phyloP scores from a whole-genome alignment of 345 rosid genomes.

The Eucalyptus regnans region DNA sequence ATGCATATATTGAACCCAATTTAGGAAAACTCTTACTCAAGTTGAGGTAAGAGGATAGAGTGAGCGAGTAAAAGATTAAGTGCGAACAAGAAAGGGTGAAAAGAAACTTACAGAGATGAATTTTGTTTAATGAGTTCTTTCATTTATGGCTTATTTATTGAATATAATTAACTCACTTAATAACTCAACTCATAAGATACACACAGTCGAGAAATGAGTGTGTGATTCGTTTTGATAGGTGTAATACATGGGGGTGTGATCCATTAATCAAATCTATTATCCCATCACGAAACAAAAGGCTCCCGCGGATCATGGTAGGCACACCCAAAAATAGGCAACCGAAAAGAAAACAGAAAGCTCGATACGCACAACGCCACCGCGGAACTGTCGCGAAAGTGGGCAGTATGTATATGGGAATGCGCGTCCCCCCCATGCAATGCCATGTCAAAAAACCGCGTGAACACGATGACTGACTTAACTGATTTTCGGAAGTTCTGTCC shows the following conservation, averaged over 20 bases:
- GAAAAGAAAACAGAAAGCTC: not conserved
- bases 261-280: not conserved
- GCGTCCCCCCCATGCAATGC: slow-evolving; percentile 7
- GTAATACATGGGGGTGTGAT: too few relatives aligned
- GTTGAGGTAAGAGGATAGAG: too few relatives aligned
- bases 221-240: too few relatives aligned
- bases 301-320: not conserved
- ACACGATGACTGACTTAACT: not conserved
- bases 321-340: not conserved
- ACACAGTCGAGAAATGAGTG: too few relatives aligned
- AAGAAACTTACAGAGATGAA: too few relatives aligned
- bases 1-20: too few relatives aligned
- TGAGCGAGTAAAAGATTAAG: too few relatives aligned
- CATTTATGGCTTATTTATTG: too few relatives aligned
- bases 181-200: too few relatives aligned
- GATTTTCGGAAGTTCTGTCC: not conserved
- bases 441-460: slow-evolving; percentile 7
- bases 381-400: not conserved
- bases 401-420: slow-evolving; percentile 9
- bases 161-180: too few relatives aligned
- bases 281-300: not conserved
- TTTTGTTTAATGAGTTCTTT: too few relatives aligned
- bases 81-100: accelerated
- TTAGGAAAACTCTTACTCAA: too few relatives aligned
- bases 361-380: not conserved